phyloP scores from a whole-genome alignment of 441 rosid species.

The Populus tomentosa region DNA sequence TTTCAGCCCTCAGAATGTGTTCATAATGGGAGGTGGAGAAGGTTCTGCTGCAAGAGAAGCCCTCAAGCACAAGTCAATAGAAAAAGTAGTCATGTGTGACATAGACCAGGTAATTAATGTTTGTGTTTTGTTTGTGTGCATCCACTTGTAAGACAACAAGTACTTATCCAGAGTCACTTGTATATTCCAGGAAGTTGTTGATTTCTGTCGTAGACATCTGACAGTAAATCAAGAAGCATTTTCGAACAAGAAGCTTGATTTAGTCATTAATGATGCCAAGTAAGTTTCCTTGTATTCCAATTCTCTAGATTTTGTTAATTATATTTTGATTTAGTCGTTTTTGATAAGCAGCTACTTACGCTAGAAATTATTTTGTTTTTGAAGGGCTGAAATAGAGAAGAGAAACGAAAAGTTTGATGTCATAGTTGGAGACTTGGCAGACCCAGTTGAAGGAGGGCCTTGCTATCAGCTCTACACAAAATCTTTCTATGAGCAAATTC shows the following conservation, averaged over 20 bases:
- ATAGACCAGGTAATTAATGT: constrained; percentile 60
- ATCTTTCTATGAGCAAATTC: constrained; percentile 65
- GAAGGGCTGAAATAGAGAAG: constrained; percentile 75
- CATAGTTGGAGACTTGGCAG: constrained; percentile 91
- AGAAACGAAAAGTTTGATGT: constrained; percentile 72
- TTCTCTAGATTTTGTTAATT: background rate
- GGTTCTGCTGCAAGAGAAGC: constrained; percentile 95
- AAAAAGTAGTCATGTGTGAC: constrained; percentile 90
- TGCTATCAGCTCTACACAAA: constrained; percentile 96
- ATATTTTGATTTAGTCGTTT: background rate
- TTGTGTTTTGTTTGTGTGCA: background rate
- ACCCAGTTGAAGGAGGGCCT: constrained; percentile 96
- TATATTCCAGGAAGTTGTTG: constrained; percentile 71
- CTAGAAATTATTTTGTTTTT: background rate
- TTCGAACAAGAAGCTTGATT: constrained; percentile 58
- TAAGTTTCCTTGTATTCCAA: constrained; percentile 20
- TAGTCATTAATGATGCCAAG: constrained; percentile 84
- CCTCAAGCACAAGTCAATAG: constrained; percentile 60
- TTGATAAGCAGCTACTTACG: background rate
- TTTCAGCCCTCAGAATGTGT: constrained; percentile 60
- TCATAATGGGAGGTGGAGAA: constrained; percentile 98
- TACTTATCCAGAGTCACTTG: background rate
- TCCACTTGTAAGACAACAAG: background rate
- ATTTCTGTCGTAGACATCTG: constrained; percentile 62
- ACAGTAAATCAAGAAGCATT: constrained; percentile 75